Base-by-base conservation (phyloP, 768 basidiomycete genomes). In the Auriscalpium vulgare region DNA sequence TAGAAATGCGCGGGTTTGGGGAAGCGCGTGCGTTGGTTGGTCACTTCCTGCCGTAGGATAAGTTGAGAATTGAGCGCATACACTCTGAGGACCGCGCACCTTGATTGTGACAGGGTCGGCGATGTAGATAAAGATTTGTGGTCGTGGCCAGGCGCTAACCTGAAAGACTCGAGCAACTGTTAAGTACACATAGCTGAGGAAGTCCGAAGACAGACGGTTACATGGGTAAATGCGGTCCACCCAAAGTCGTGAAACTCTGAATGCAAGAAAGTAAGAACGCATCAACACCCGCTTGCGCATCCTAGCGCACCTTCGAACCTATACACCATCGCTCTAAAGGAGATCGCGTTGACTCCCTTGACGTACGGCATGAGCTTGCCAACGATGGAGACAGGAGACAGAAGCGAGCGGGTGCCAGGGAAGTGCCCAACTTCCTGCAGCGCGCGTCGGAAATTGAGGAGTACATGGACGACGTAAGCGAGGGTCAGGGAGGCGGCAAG, bases 1-100 rank as follows among this genome's bases (percentile, higher is more conserved):
- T 86, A 85, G 23, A 71, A 62, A 4, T 75, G 59, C 0, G 79
- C 62, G 8, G 81, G 78, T 60, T 86, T 86, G 0, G 81, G 79
- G 60, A 84, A 86, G 13, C 77, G 75, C 10, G 74, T 67, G 11
- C 80, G 72, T 23, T 74, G 72, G 10, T 71, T 68, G 4, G 75
- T 72, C 5, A 84, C 69, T 66, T 82, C 81, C 82, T 83, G 59
- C 11, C 23, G 11, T 46, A 8, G n/a, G 38, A 4, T 13, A 8
- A 29, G 17, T 3, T 1, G 6, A 19, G 3, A 16, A 29, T 23
- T 8, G 8, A 6, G 36, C 34, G 37, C 10, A 13, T 10, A 47
- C 35, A 23, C n/a, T n/a, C n/a, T n/a, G n/a, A n/a, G n/a, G n/a
- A n/a, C n/a, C 23, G 11, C 37, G 11, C 23, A 58, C 59, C 34